Evolutionary conservation across 2,329 filamentous ascomycete genomes (phyloP), one percentile per base, ranked within the genome.

Genomic region (Chalaropsis ovoidea): DNA sequence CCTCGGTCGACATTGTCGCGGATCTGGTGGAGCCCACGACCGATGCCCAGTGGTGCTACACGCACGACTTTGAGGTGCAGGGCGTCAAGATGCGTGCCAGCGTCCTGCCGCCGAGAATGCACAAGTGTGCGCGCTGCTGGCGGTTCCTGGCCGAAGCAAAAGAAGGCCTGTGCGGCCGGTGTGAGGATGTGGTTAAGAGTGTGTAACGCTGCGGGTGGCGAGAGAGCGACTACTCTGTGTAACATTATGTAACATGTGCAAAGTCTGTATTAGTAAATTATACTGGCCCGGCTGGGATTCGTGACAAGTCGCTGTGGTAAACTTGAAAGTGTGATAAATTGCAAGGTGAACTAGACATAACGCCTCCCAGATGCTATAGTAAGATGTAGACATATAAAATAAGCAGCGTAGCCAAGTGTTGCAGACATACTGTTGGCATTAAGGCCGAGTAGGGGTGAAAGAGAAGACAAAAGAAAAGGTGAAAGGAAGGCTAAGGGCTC

Each of bases 51-150:
- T 82, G 79, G 80, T 71, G 69, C 60, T 81, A 77, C 69, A 71
- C 69, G 5, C 76, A 75, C 62, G 72, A 74, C 10, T 78, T 82
- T 63, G 77, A 78, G 69, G 73, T 78, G 1, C 71, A 72, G 47
- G 77, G 73, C 31, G 64, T 67, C 5, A 70, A 69, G 67, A 76
- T 76, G 42, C 75, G 70, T 39, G 79, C 78, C 24, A 75, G 76
- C 69, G 78, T 81, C 24, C 69, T 80, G 62, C 79, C 82, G 66
- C 82, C 82, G 0, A 73, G 70, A 70, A 71, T 79, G 13, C 76
- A 80, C 60, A 99, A 97, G 75, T 99, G 94, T 73, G 80, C 83
- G 0, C 81, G 94, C 62, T 99, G 94, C 76, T 99, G 94, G 94
- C 84, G 88, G 68, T 95, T 90, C 74, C 80, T 88, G 27, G 86